A percentile compares a stretch with the other conserved stretches of the same genome.
Conservation (phyloP, 805 yeast genomes). For the Ogataea parapolymorpha region DNA sequence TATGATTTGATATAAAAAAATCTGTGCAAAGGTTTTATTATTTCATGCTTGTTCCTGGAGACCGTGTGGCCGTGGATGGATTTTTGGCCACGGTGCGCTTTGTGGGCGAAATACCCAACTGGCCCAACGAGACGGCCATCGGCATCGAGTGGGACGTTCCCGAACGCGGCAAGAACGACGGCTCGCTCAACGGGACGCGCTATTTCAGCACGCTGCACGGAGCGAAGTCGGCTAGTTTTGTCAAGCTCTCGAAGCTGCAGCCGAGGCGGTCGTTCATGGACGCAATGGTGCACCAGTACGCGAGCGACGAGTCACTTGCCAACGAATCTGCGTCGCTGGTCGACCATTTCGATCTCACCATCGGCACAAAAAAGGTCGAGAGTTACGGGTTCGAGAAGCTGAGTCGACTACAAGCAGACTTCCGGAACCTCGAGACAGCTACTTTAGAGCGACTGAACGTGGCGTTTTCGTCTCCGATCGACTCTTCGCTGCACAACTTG, state of each 20-base stretch:
- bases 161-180: slow-evolving; percentile 69
- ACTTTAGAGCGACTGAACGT: slow-evolving; percentile 48
- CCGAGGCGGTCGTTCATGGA: slow-evolving; percentile 35
- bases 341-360: slow-evolving; percentile 31
- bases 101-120: slow-evolving; percentile 57
- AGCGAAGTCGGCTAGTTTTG: slow-evolving; percentile 58
- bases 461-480: slow-evolving; percentile 10
- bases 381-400: slow-evolving; percentile 64
- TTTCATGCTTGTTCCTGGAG: slow-evolving; percentile 1
- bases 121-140: slow-evolving; percentile 55
- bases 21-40: slow-evolving; percentile 4
- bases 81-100: slow-evolving; percentile 61
- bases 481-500: slow-evolving; percentile 23
- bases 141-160: slow-evolving; percentile 89
- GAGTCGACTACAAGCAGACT: slow-evolving; percentile 44
- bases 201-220: slow-evolving; percentile 48
- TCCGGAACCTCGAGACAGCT: slow-evolving; percentile 41
- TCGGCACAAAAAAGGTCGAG: slow-evolving; percentile 59
- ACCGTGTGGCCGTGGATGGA: slow-evolving; percentile 34
- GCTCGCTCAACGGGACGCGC: slow-evolving; percentile 46
- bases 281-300: slow-evolving; percentile 52
- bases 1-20: background rate
- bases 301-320: slow-evolving; percentile 21
- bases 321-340: slow-evolving; percentile 12
- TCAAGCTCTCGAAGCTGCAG: slow-evolving; percentile 40